Evolutionary conservation across 2,329 filamentous ascomycete species (phyloP), one percentile per base, ranked within the genome.

Genomic region (Onygenales sp.): DNA sequence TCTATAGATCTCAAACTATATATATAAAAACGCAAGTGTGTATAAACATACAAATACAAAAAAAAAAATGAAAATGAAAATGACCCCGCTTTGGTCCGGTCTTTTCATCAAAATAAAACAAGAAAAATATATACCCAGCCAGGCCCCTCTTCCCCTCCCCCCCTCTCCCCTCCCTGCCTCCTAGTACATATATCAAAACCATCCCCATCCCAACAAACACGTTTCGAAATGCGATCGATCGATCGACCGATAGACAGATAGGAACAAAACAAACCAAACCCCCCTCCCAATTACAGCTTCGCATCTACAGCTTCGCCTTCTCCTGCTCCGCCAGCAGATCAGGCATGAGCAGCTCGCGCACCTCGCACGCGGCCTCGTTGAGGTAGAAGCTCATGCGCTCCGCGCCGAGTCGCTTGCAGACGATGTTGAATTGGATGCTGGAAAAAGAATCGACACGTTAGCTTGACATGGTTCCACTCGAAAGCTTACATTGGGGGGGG

Each of bases 371-470:
- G 0, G 93, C 92, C 74, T 98, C 93, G 65, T 90, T 94, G 60
- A 98, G 77, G 74, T 89, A 98, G 78, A 92, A 88, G 73, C 88
- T 93, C 92, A 98, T 95, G 61, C 87, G 85, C 64, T 93, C 84
- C 66, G 86, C 88, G 44, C 92, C 93, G 49, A 96, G 77, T 54
- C 87, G 84, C 80, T 97, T 98, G 69, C 87, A 93, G 59, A 95
- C 91, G 61, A 98, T 84, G 74, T 98, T 98, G 77, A 98, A 97
- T 81, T 97, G 93, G 59, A 98, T 80, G 71, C 89, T 95, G 49
- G 14, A 6, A 13, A 4, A 7, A 48, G 33, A 34, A 46, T 63
- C 54, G 61, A 56, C 42, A 54, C 3, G 27, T 46, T 54, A 49
- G 39, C 21, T 27, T 27, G 21, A 5, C 21, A 3, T 4, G 21